These are phyloP conservation scores for Aspergillus luchuensis DNA, from an alignment of 2,329 filamentous ascomycete genomes.

Conservation along the genomic window DNA sequence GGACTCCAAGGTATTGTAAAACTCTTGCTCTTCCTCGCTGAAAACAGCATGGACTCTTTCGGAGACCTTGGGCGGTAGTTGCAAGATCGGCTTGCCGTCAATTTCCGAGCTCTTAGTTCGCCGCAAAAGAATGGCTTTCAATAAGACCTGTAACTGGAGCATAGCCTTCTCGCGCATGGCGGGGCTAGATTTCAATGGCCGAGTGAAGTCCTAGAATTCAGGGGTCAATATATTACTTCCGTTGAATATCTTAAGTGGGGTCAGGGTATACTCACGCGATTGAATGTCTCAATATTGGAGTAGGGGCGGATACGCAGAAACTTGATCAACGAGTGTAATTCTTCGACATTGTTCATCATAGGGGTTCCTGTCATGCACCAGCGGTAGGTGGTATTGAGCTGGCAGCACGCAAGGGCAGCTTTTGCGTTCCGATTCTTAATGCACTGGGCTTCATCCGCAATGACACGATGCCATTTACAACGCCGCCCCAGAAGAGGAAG, in stretches of 20 bases:
- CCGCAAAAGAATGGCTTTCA: constrained; percentile 79
- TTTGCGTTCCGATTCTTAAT: constrained; percentile 75
- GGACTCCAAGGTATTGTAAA: constrained; percentile 68
- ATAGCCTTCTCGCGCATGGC: constrained; percentile 57
- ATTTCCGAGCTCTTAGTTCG: constrained; percentile 78
- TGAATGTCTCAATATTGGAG: constrained; percentile 64
- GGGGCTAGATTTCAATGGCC: constrained; percentile 51
- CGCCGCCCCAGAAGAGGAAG: constrained; percentile 63
- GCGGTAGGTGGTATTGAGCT: constrained; percentile 62
- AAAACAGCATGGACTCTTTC: constrained; percentile 66
- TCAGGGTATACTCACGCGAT: constrained; percentile 44
- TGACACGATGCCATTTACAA: constrained; percentile 67
- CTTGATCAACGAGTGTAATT: constrained; percentile 74
- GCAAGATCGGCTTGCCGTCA: constrained; percentile 75
- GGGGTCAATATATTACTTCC: not conserved
- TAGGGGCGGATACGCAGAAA: constrained; percentile 81
- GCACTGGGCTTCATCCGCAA: constrained; percentile 77
- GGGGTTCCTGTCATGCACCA: constrained; percentile 80
- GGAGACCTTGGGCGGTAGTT: constrained; percentile 66
- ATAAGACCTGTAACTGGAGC: constrained; percentile 69
- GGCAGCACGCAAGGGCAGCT: constrained; percentile 60
- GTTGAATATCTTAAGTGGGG: not conserved
- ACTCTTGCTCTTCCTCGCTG: constrained; percentile 62
- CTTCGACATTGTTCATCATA: constrained; percentile 83
- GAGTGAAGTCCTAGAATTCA: constrained; percentile 51